Percentiles rank a stretch among this genome's conserved stretches.
phyloP scores from a whole-genome alignment of 306 rosid genomes.

The Vigna trinervia region DNA sequence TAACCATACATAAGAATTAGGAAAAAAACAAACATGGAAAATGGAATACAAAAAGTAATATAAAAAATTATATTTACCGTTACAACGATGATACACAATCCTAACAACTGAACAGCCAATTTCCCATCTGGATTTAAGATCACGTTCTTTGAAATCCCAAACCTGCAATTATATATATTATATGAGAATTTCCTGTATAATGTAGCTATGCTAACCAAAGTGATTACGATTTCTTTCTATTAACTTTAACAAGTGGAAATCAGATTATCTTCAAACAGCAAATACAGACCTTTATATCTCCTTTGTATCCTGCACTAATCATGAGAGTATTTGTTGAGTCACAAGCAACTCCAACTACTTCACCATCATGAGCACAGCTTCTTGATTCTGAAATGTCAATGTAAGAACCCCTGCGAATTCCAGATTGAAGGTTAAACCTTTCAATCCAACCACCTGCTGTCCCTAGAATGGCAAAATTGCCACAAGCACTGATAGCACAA shows the following conservation, averaged over 20 bases:
- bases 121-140: slow-evolving; percentile 78
- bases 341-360: slow-evolving; percentile 94
- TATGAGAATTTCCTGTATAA: slow-evolving; percentile 27
- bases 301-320: slow-evolving; percentile 91
- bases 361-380: slow-evolving; percentile 81
- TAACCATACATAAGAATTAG: slow-evolving; percentile 12
- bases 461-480: slow-evolving; percentile 90
- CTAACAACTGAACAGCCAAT: slow-evolving; percentile 71
- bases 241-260: background rate
- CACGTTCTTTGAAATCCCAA: slow-evolving; percentile 86
- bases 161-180: slow-evolving; percentile 58
- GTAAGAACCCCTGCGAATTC: slow-evolving; percentile 84
- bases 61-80: slow-evolving; percentile 58
- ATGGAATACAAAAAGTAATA: slow-evolving; percentile 18
- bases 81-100: slow-evolving; percentile 83
- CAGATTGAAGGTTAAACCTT: slow-evolving; percentile 95
- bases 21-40: slow-evolving; percentile 14
- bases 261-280: slow-evolving; percentile 16
- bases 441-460: slow-evolving; percentile 99
- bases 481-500: slow-evolving; percentile 94
- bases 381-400: slow-evolving; percentile 61
- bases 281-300: slow-evolving; percentile 82
- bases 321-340: slow-evolving; percentile 89
- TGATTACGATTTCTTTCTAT: background rate
- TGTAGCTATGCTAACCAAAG: slow-evolving; percentile 19